phyloP scores from a whole-genome alignment of 768 basidiomycete species.

The Boletus huronensis region DNA sequence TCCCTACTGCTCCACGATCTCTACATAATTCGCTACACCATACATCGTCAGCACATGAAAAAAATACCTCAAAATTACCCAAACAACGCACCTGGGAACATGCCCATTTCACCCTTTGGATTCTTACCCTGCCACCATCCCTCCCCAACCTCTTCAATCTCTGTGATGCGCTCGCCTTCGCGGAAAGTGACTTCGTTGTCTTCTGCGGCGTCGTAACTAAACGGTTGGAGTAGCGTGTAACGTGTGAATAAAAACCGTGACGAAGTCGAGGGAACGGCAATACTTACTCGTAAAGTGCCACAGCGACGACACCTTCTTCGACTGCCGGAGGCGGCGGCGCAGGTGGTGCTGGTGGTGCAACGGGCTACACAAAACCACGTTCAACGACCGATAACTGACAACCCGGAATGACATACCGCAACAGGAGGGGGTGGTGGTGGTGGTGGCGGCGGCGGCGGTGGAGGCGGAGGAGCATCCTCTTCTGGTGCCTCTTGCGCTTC shows the following conservation, averaged over 20 bases:
- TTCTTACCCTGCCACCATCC: slow-evolving; percentile 86
- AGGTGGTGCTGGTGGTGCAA: slow-evolving; percentile 31
- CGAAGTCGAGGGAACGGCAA: neutral
- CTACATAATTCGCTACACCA: slow-evolving; percentile 19
- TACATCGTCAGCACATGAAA: neutral
- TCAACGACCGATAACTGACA: neutral
- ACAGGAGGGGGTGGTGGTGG: slow-evolving; percentile 30
- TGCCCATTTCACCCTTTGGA: slow-evolving; percentile 50
- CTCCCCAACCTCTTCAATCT: slow-evolving; percentile 80
- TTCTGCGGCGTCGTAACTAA: slow-evolving; percentile 84
- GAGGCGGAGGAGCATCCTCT: slow-evolving; percentile 48
- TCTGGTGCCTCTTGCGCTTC: slow-evolving; percentile 37
- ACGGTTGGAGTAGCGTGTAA: neutral
- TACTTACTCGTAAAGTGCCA: slow-evolving; percentile 71
- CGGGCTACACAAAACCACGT: slow-evolving; percentile 25
- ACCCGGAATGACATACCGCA: slow-evolving; percentile 31
- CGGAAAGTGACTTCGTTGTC: slow-evolving; percentile 87
- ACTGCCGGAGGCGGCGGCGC: slow-evolving; percentile 44
- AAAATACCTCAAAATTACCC: neutral
- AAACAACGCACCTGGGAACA: slow-evolving; percentile 66
- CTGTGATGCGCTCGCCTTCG: slow-evolving; percentile 75
- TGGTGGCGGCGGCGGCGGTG: slow-evolving; percentile 57
- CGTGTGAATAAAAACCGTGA: neutral
- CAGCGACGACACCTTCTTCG: slow-evolving; percentile 58
- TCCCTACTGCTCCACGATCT: slow-evolving; percentile 9